phyloP scores from a whole-genome alignment of 768 basidiomycete species.

The Xerocomus spinulosus region DNA sequence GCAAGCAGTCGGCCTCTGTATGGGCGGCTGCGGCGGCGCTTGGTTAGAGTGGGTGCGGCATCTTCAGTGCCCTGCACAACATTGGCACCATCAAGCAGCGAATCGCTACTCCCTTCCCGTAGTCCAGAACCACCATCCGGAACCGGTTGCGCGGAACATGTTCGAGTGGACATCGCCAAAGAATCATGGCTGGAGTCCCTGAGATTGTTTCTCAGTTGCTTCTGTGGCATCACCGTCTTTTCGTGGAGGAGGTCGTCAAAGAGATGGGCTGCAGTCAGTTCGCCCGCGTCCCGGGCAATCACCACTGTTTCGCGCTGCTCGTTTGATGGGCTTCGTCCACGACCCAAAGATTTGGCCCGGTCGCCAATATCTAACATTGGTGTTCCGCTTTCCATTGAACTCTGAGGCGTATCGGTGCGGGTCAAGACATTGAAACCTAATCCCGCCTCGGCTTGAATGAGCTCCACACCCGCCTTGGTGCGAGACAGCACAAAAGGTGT shows the following conservation, averaged over 20 bases:
- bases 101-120: constrained; percentile 6
- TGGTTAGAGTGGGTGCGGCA: constrained; percentile 13
- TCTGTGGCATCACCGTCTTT: constrained; percentile 16
- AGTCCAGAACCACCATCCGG: constrained; percentile 9
- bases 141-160: constrained; percentile 17
- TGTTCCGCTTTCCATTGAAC: constrained; percentile 21
- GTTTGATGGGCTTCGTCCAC: constrained; percentile 9
- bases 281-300: constrained; percentile 3
- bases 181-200: constrained; percentile 16
- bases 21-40: constrained; percentile 33
- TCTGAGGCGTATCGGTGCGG: constrained; percentile 11
- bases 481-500: constrained; percentile 81
- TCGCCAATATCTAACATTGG: constrained; percentile 17
- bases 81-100: constrained; percentile 4
- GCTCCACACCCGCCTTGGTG: constrained; percentile 28
- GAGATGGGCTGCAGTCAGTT: constrained; percentile 27
- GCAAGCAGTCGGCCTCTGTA: constrained; percentile 23
- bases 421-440: constrained; percentile 10
- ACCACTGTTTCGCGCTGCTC: constrained; percentile 14
- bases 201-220: constrained; percentile 10
- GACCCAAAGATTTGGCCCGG: constrained; percentile 15
- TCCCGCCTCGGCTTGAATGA: constrained; percentile 19
- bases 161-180: constrained; percentile 15
- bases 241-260: constrained; percentile 28
- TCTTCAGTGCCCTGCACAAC: constrained; percentile 6